Base-by-base conservation (phyloP, 1,139 yeast genomes). In the Zygosaccharomyces sapae region DNA sequence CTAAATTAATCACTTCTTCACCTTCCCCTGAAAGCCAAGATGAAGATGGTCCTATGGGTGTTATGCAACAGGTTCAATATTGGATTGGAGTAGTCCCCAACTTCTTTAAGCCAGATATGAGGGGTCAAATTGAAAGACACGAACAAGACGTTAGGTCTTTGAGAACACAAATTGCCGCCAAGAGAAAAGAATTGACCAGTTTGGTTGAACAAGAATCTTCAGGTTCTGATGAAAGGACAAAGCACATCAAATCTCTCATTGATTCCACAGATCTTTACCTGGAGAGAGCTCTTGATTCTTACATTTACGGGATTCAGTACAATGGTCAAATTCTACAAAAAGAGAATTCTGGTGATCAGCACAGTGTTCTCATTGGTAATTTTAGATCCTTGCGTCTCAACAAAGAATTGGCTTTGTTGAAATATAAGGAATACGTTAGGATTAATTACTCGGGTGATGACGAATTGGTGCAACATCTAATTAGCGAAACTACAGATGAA, bases 401-500 rank as follows among this genome's bases (percentile, higher is more conserved):
- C 6, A 33, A 43, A 13, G 40, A 44, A 19, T 20, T 50, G 8
- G 51, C 52, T n/a, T 33, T 41, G 27, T 41, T 49, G 3, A 51
- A 53, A 36, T 59, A 54, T 39, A 39, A 56, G 13, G 58, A 57
- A 31, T 51, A 58, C 33, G 41, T 63, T 13, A 54, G 54, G 41
- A 37, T 50, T 25, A 50, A 54, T 12, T 56, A 59, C 41, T 43
- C 58, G 4, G 60, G 58, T 20, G 45, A 45, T 12, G 41, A 42
- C 40, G 64, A 62, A 41, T 43, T 63, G 8, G 38, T 57, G 4
- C 43, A 49, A n/a, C 63, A 62, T 36, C 49, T 62, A 35, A 51
- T 51, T 10, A 65, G 61, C 41, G 58, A 60, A 24, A 45, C 59
- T 7, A 52, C 62, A 16, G 63, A 61, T n/a, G 53, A 57, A 3